A percentile compares a stretch with the other conserved stretches of the same genome.
phyloP scores from a whole-genome alignment of 2,329 filamentous ascomycete species.

The Penicillium hordei region DNA sequence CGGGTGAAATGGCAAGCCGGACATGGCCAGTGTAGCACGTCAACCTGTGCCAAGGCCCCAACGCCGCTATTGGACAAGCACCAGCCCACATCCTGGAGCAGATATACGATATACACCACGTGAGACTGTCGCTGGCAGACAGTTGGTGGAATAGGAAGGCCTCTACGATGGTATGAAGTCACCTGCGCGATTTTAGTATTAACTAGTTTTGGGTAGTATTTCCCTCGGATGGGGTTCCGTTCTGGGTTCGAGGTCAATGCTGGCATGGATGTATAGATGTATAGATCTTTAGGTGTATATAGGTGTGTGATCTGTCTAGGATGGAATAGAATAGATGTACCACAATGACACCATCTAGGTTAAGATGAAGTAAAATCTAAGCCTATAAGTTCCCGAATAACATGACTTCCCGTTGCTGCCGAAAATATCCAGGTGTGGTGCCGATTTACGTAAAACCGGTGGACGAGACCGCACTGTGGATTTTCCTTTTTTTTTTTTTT shows the following conservation, averaged over 20 bases:
- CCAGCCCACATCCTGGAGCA: neutral
- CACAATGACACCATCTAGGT: neutral
- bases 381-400: slow-evolving; percentile 6
- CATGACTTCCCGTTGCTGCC: slow-evolving; percentile 27
- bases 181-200: slow-evolving; percentile 9
- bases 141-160: neutral
- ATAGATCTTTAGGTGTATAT: neutral
- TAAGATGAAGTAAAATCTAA: neutral
- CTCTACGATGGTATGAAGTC: neutral
- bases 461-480: slow-evolving; percentile 13
- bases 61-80: neutral
- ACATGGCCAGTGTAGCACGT: slow-evolving; percentile 1
- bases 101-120: slow-evolving; percentile 5
- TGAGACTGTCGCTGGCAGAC: slow-evolving; percentile 9
- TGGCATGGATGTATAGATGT: slow-evolving; percentile 6
- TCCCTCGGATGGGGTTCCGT: neutral
- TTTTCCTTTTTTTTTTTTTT: neutral
- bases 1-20: slow-evolving; percentile 2
- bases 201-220: neutral
- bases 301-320: neutral
- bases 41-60: neutral
- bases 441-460: slow-evolving; percentile 46
- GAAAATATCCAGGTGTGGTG: slow-evolving; percentile 19
- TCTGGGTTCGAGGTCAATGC: neutral
- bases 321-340: neutral